phyloP scores from a whole-genome alignment of 164 flowering plant genomes.

The Magnolia kwangsiensis region DNA sequence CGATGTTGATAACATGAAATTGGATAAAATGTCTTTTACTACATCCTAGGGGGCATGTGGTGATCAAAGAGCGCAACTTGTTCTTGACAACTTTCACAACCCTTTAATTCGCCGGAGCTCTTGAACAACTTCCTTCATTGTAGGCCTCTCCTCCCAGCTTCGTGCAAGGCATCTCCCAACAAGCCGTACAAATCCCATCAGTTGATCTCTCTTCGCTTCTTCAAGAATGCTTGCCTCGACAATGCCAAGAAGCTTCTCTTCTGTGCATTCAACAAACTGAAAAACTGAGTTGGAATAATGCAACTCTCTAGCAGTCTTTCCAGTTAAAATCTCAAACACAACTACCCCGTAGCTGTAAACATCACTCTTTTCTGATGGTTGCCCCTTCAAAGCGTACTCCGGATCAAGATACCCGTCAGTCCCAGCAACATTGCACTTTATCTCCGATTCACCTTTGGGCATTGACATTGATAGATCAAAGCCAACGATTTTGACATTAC shows the following conservation, averaged over 20 bases:
- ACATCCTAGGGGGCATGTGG: no score
- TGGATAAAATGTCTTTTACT: no score
- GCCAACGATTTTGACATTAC: not conserved
- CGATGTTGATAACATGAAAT: no score
- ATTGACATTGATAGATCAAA: not conserved
- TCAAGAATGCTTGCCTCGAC: not conserved
- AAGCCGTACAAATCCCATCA: not conserved
- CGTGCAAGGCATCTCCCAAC: not conserved
- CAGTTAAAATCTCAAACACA: not conserved
- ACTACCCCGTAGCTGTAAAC: not conserved
- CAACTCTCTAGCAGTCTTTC: not conserved
- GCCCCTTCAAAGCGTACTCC: not conserved
- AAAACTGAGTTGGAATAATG: not conserved
- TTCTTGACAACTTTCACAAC: not conserved
- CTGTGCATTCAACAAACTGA: not conserved
- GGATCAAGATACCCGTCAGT: not conserved
- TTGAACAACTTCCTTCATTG: not conserved
- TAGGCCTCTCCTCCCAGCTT: not conserved
- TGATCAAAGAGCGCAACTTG: not conserved
- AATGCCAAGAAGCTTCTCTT: not conserved
- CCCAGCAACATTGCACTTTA: not conserved
- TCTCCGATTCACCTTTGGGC: not conserved
- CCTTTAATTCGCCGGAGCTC: not conserved
- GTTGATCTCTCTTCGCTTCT: not conserved
- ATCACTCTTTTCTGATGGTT: not conserved